These are phyloP conservation scores for Garcileccinum viscosum DNA, from an alignment of 1,284 basidiomycete genomes.

Conservation along the genomic window DNA sequence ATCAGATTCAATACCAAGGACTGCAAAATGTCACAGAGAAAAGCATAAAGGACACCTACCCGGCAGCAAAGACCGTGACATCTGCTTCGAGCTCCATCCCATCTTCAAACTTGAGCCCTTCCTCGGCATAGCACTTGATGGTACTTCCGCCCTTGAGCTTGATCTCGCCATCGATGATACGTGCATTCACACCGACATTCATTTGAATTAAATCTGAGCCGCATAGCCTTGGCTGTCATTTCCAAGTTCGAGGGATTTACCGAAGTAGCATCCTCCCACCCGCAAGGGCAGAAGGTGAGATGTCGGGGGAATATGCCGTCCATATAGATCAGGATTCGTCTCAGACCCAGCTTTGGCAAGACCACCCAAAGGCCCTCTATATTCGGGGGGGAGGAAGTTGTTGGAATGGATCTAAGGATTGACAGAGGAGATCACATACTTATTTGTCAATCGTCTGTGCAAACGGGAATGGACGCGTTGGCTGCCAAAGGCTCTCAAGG, in stretches of 20 bases:
- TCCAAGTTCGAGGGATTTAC: constrained; percentile 9
- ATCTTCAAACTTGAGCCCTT: constrained; percentile 48
- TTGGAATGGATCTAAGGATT: background rate
- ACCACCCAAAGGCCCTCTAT: constrained; percentile 45
- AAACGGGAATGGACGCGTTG: constrained; percentile 24
- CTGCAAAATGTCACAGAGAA: background rate
- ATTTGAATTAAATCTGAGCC: background rate
- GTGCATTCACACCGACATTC: constrained; percentile 46
- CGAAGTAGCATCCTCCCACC: constrained; percentile 53
- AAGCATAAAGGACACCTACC: constrained; percentile 28
- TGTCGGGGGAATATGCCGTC: constrained; percentile 44
- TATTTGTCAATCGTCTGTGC: constrained; percentile 38
- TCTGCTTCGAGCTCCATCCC: constrained; percentile 53
- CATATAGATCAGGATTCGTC: constrained; percentile 45
- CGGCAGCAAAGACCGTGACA: constrained; percentile 53
- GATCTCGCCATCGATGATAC: constrained; percentile 51
- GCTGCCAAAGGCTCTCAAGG: too few relatives aligned
- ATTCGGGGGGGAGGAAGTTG: background rate
- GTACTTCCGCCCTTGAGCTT: constrained; percentile 49
- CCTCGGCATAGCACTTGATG: constrained; percentile 43
- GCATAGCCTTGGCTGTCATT: background rate
- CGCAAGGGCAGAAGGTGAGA: constrained; percentile 40
- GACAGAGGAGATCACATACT: background rate
- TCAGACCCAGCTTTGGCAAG: constrained; percentile 53
- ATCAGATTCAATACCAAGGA: constrained; percentile 1